These are phyloP conservation scores for Chrysoporthe puriensis DNA, from an alignment of 2,329 filamentous ascomycete species.

Conservation along the genomic window DNA sequence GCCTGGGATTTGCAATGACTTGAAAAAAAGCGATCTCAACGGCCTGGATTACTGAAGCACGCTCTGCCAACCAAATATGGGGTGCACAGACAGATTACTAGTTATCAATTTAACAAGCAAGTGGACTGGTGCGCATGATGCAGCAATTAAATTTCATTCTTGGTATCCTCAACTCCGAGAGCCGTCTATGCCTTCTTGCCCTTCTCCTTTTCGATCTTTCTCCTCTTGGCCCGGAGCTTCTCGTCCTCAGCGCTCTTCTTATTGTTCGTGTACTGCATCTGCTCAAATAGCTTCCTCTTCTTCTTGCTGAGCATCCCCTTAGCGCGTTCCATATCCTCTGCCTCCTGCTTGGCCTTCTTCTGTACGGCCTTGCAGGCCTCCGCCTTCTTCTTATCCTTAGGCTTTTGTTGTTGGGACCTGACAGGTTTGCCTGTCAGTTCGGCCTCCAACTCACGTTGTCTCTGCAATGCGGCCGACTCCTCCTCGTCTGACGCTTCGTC, in stretches of 20 bases:
- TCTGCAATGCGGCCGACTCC: constrained; percentile 65
- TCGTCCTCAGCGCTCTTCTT: constrained; percentile 91
- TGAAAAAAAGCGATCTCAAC: neutral
- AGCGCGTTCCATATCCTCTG: constrained; percentile 86
- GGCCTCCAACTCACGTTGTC: constrained; percentile 90
- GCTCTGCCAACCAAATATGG: neutral
- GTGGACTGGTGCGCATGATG: neutral
- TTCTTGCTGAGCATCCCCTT: constrained; percentile 99
- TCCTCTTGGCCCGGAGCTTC: constrained; percentile 84
- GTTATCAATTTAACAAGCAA: neutral
- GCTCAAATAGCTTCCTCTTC: constrained; percentile 96
- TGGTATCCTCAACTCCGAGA: constrained; percentile 31
- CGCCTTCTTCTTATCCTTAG: constrained; percentile 66
- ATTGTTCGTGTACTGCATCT: constrained; percentile 95
- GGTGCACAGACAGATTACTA: neutral
- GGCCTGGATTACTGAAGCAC: neutral
- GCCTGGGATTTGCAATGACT: neutral
- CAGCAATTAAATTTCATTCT: constrained; percentile 25
- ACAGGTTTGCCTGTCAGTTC: constrained; percentile 76
- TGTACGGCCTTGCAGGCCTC: constrained; percentile 71
- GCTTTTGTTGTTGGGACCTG: constrained; percentile 53
- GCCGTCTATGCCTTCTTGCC: constrained; percentile 43
- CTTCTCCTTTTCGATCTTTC: constrained; percentile 77
- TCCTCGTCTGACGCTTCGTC: constrained; percentile 60
- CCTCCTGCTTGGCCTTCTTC: constrained; percentile 74